These are phyloP conservation scores for Coccinonectria pachysandricola DNA, from an alignment of 2,329 filamentous ascomycete species.

Conservation along the genomic window DNA sequence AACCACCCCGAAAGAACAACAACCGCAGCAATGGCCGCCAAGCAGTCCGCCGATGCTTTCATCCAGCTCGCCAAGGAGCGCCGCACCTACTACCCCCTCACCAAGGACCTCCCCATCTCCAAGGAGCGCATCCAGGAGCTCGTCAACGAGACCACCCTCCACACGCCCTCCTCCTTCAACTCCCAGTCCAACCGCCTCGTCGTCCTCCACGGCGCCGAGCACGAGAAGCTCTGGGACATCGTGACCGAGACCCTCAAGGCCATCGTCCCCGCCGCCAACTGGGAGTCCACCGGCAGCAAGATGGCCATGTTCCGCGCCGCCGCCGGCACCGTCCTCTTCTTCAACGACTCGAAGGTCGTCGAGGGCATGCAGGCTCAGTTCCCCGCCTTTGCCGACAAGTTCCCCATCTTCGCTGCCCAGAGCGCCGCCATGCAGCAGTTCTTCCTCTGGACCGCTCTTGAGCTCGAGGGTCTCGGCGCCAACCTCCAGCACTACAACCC, in stretches of 20 bases:
- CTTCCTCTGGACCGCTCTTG: slow-evolving; percentile 69
- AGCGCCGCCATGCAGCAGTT: slow-evolving; percentile 71
- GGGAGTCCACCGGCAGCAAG: slow-evolving; percentile 38
- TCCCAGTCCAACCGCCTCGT: slow-evolving; percentile 71
- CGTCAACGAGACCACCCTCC: slow-evolving; percentile 50
- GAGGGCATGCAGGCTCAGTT: slow-evolving; percentile 57
- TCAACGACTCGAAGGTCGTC: slow-evolving; percentile 63
- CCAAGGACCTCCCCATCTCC: slow-evolving; percentile 45
- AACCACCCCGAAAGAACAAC: too few relatives aligned
- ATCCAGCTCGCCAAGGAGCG: slow-evolving; percentile 56
- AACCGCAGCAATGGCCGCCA: slow-evolving; percentile 33
- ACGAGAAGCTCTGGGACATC: slow-evolving; percentile 81
- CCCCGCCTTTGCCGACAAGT: slow-evolving; percentile 66
- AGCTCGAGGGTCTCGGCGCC: slow-evolving; percentile 73
- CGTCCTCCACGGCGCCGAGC: slow-evolving; percentile 70
- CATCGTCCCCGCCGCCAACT: slow-evolving; percentile 57
- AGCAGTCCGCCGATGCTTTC: slow-evolving; percentile 38
- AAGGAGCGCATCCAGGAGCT: slow-evolving; percentile 53
- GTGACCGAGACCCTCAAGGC: slow-evolving; percentile 37
- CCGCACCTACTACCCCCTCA: slow-evolving; percentile 59
- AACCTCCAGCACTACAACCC: slow-evolving; percentile 95
- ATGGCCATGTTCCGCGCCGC: slow-evolving; percentile 52
- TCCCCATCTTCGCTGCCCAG: slow-evolving; percentile 68
- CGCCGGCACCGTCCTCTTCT: slow-evolving; percentile 82
- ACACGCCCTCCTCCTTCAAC: slow-evolving; percentile 80